Conservation (phyloP, 2,329 filamentous ascomycete species). For the Microdochium bolleyi region DNA sequence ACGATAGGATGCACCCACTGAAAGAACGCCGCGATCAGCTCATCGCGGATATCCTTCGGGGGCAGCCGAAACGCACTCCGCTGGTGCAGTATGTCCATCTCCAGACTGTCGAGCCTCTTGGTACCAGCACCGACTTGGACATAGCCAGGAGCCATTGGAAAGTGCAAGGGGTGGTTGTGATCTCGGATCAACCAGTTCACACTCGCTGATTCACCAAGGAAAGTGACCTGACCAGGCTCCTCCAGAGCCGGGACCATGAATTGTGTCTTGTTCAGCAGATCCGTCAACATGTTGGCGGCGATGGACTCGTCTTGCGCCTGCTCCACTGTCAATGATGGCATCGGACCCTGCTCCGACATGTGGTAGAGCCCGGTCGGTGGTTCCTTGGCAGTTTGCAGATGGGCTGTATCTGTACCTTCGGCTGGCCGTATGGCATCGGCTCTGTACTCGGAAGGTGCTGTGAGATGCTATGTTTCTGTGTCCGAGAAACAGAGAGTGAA, state of each 20-base stretch:
- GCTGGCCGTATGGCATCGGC: not conserved
- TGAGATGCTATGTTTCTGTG: too few species aligned
- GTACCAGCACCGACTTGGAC: conserved; percentile 76
- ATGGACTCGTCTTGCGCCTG: conserved; percentile 72
- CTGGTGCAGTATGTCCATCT: conserved; percentile 91
- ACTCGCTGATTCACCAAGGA: conserved; percentile 94
- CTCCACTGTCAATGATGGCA: conserved; percentile 68
- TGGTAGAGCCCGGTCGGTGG: conserved; percentile 53
- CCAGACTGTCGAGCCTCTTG: conserved; percentile 88
- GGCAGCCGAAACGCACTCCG: conserved; percentile 87
- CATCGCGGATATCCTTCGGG: conserved; percentile 80
- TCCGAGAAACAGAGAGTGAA: too few species aligned
- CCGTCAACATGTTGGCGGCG: conserved; percentile 69
- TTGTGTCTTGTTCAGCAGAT: conserved; percentile 90
- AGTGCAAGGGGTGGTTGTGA: conserved; percentile 87
- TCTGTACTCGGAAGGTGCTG: not conserved
- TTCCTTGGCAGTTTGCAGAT: conserved; percentile 26
- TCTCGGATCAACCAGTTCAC: conserved; percentile 89
- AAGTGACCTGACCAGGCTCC: conserved; percentile 88
- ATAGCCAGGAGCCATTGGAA: conserved; percentile 86
- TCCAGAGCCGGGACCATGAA: conserved; percentile 94
- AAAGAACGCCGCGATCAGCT: conserved; percentile 91
- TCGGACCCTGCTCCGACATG: conserved; percentile 69
- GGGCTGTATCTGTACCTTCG: conserved; percentile 1
- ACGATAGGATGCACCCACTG: conserved; percentile 94